Evolutionary conservation across 805 yeast genomes (phyloP).

Genomic region (Kluyveromyces siamensis): DNA sequence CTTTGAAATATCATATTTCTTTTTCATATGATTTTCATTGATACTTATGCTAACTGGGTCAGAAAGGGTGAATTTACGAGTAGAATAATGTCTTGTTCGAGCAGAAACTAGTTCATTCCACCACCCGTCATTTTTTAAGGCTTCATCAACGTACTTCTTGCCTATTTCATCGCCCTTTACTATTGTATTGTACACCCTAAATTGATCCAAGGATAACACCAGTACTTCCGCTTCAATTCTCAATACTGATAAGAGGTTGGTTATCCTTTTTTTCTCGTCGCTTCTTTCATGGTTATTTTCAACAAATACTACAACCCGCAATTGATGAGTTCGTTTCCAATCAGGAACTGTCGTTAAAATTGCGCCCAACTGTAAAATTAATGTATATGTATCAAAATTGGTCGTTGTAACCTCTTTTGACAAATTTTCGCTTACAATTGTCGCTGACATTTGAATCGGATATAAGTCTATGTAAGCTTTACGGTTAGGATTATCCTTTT

Average conservation of each 20-base stretch:
- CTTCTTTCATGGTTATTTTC: conserved; percentile 62
- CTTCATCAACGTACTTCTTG: conserved; percentile 39
- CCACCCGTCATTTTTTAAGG: conserved; percentile 67
- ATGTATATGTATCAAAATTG: conserved; percentile 91
- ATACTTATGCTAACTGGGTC: conserved; percentile 19
- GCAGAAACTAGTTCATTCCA: conserved; percentile 65
- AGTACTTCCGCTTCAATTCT: conserved; percentile 79
- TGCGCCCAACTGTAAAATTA: conserved; percentile 89
- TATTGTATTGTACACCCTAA: conserved; percentile 62
- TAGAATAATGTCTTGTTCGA: conserved; percentile 32
- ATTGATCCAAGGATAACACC: conserved; percentile 55
- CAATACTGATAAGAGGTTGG: conserved; percentile 57
- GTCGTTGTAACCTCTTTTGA: conserved; percentile 60
- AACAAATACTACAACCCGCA: conserved; percentile 85
- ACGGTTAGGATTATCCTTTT: conserved; percentile 21
- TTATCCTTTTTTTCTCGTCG: conserved; percentile 59
- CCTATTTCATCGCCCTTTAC: conserved; percentile 52
- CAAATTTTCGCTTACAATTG: conserved; percentile 31
- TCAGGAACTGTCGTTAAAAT: conserved; percentile 86
- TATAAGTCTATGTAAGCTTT: conserved; percentile 73
- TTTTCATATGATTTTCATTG: conserved; percentile 15
- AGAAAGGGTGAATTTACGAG: conserved; percentile 24
- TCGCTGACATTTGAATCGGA: conserved; percentile 95
- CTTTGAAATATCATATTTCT: conserved; percentile 41
- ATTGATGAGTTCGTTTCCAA: conserved; percentile 70